A percentile compares a stretch with the other conserved stretches of the same genome.
Evolutionary conservation across 768 basidiomycete species (phyloP).

Genomic region (Phanerochaete sordida): DNA sequence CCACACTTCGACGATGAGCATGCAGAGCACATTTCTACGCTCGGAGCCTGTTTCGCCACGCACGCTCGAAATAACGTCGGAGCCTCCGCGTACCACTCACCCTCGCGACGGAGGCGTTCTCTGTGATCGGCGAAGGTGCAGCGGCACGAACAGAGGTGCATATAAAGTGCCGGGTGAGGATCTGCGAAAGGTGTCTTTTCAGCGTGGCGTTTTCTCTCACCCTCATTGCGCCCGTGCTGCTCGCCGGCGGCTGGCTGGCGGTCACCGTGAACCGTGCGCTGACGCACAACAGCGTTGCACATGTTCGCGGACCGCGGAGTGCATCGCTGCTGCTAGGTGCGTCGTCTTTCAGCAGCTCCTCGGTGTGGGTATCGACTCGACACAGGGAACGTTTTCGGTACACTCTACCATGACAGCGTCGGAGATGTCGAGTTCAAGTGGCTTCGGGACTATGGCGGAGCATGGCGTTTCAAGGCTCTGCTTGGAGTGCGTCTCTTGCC

Average conservation of each 20-base stretch:
- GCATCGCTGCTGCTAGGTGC: not conserved
- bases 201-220: not conserved
- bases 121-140: no score
- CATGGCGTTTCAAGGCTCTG: conserved; percentile 17
- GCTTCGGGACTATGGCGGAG: conserved; percentile 24
- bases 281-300: not conserved
- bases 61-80: no score
- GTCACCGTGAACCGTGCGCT: not conserved
- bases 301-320: not conserved
- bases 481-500: conserved; percentile 18
- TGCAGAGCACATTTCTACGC: no score
- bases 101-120: no score
- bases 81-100: no score
- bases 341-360: not conserved
- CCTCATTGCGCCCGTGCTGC: not conserved
- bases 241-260: not conserved
- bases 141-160: no score
- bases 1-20: no score
- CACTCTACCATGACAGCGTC: conserved; percentile 19
- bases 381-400: not conserved
- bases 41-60: no score
- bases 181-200: no score
- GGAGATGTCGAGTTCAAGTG: conserved; percentile 30
- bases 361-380: not conserved
- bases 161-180: no score